Base-by-base conservation (phyloP, 208 protist species). In the Trypanosoma vivax region DNA sequence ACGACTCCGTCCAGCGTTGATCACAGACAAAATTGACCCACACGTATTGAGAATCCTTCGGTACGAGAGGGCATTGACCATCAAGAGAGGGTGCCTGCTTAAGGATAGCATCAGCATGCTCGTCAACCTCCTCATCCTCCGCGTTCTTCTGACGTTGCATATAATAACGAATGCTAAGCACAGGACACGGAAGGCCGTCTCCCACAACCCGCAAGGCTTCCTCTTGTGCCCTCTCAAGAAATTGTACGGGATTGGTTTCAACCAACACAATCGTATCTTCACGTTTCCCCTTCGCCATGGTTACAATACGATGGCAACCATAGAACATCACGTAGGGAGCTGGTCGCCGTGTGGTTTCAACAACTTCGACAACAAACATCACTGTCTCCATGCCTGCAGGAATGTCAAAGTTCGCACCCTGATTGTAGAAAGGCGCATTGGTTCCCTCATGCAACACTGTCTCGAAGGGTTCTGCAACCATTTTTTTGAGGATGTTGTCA, bases 401-500 rank as follows among this genome's bases (percentile, higher is more conserved):
- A 11, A 87, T 13, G 6, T 62, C 52, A 47, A 79, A 74, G 21
- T 31, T 33, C 18, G 79, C 41, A 13, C 30, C 53, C 27, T 71
- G 68, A 18, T 77, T 83, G 57, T 76, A 87, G 52, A 83, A 87
- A 7, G 79, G 79, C 2, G 60, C 69, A 40, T 87, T 87, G 21
- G 71, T 76, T 13, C 69, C 72, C 35, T 61, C 48, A 45, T 83
- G 75, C 23, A 80, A 30, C 6, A 57, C 69, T 29, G 74, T 68
- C 11, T 23, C 63, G 55, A 72, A 67, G 21, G 39, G 50, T 19
- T 38, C 19, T 0, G 40, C 47, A 3, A 76, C 23, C 24, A 45
- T 43, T 33, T 45, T 46, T 9, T 61, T 46, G 5, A 59, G 38
- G 19, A 65, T 14, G 3, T 11, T 28, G 34, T 60, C 57, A 28